Evolutionary conservation across 2,329 filamentous ascomycete genomes (phyloP).

Genomic region (Penicillium capsulatum): DNA sequence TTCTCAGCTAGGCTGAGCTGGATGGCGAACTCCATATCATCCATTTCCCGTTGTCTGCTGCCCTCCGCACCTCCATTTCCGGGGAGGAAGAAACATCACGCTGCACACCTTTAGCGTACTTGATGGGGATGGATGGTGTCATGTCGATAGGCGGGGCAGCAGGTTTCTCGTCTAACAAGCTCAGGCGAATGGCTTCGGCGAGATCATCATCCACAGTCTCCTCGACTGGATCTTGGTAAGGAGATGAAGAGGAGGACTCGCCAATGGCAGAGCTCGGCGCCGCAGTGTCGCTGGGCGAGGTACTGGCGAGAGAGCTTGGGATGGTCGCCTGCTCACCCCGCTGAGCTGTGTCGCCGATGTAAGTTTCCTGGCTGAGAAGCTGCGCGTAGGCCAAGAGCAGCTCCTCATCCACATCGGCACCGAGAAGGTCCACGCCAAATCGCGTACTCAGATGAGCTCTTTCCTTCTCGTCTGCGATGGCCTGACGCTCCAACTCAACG

Average conservation of each 20-base stretch:
- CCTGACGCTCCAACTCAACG: constrained; percentile 71
- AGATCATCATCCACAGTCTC: constrained; percentile 56
- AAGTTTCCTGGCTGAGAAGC: constrained; percentile 58
- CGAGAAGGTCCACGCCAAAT: constrained; percentile 75
- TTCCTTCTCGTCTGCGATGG: constrained; percentile 62
- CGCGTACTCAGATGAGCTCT: constrained; percentile 67
- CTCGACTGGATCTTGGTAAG: constrained; percentile 38
- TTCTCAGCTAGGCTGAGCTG: constrained; percentile 60
- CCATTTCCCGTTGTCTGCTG: constrained; percentile 47
- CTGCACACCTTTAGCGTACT: constrained; percentile 31
- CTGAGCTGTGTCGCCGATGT: constrained; percentile 49
- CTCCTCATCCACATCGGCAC: constrained; percentile 54
- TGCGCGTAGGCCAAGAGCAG: constrained; percentile 61
- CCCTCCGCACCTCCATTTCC: constrained; percentile 27
- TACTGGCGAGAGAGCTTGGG: constrained; percentile 38
- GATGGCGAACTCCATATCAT: constrained; percentile 59
- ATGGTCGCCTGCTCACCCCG: constrained; percentile 37
- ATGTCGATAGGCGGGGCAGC: constrained; percentile 13
- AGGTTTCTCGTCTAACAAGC: constrained; percentile 38
- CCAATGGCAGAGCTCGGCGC: constrained; percentile 30
- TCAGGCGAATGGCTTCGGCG: constrained; percentile 59
- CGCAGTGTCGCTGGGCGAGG: constrained; percentile 36
- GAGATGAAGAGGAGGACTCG: constrained; percentile 37
- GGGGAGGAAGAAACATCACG: constrained; percentile 16
- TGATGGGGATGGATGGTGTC: constrained; percentile 31